These are phyloP conservation scores for Kwoniella botswanensis DNA, from an alignment of 768 basidiomycete species.

Conservation along the genomic window DNA sequence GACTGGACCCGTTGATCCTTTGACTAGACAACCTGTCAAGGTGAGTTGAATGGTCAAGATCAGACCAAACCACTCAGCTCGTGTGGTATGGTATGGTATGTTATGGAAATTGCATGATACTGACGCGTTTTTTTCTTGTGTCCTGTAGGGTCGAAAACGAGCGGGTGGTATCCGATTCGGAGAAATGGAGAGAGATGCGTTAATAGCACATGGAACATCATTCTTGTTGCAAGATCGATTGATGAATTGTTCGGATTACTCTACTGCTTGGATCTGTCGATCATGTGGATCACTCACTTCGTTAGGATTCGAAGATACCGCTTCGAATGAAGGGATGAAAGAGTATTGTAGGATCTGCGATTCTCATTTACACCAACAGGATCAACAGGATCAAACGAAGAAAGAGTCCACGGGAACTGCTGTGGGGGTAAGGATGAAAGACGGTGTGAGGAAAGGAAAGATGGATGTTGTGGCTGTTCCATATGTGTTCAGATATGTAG, in stretches of 20 bases:
- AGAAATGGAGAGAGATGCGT: constrained; percentile 99
- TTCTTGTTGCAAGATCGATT: constrained; percentile 97
- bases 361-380: constrained; percentile 5
- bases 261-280: constrained; percentile 98
- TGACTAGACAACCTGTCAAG: constrained; percentile 97
- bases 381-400: constrained; percentile 61
- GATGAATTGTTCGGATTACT: constrained; percentile 99
- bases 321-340: constrained; percentile 61
- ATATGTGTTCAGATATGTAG: constrained; percentile 62
- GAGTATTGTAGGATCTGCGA: constrained; percentile 97
- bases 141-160: constrained; percentile 80
- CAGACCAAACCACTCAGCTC: neutral
- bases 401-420: constrained; percentile 65
- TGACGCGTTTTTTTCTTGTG: neutral
- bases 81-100: no score
- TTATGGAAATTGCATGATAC: neutral
- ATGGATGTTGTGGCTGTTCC: constrained; percentile 96
- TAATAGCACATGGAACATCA: constrained; percentile 97
- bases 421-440: constrained; percentile 42
- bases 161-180: constrained; percentile 99
- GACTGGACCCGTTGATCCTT: constrained; percentile 92
- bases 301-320: constrained; percentile 90
- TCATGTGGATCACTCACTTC: constrained; percentile 95
- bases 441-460: constrained; percentile 59
- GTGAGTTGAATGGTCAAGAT: constrained; percentile 60